A percentile compares a stretch with the other conserved stretches of the same genome.
phyloP scores from a whole-genome alignment of 1,284 basidiomycete genomes.

The Cryptococcus amylolentus region DNA sequence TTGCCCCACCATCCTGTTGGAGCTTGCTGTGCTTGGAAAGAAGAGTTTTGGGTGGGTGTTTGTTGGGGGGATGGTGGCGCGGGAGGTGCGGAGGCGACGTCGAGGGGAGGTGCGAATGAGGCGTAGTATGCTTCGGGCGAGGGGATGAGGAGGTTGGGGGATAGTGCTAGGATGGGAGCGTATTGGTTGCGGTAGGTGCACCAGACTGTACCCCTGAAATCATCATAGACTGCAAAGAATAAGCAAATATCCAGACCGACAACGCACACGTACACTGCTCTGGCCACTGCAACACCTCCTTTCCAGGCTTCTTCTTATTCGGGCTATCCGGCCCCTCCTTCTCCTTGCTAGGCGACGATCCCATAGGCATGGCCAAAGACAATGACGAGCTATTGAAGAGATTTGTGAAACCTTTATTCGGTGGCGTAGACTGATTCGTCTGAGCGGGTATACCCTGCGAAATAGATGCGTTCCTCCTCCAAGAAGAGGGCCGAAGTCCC shows the following conservation, averaged over 20 bases:
- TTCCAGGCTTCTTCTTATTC: conserved; percentile 32
- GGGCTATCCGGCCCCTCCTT: conserved; percentile 24
- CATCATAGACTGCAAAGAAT: conserved; percentile 69
- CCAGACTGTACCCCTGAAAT: conserved; percentile 84
- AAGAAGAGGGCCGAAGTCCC: background rate
- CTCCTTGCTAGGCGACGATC: conserved; percentile 24
- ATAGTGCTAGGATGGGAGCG: conserved; percentile 66
- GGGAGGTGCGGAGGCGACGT: conserved; percentile 24
- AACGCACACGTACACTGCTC: conserved; percentile 41
- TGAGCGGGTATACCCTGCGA: background rate
- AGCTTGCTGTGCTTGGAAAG: background rate
- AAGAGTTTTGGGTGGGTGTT: background rate
- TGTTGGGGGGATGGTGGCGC: conserved; percentile 11
- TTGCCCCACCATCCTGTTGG: conserved; percentile 47
- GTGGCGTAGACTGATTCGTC: conserved; percentile 7
- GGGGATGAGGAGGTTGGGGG: conserved; percentile 35
- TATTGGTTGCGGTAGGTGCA: conserved; percentile 90
- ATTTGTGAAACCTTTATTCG: conserved; percentile 42
- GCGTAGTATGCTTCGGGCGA: conserved; percentile 51
- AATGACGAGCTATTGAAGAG: conserved; percentile 35
- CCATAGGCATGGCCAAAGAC: conserved; percentile 25
- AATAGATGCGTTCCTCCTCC: background rate
- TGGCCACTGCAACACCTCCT: conserved; percentile 44
- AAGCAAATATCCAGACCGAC: background rate
- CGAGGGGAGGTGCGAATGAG: conserved; percentile 54